Evolutionary conservation across 1,139 yeast species (phyloP).

Genomic region (Pichia sp.): DNA sequence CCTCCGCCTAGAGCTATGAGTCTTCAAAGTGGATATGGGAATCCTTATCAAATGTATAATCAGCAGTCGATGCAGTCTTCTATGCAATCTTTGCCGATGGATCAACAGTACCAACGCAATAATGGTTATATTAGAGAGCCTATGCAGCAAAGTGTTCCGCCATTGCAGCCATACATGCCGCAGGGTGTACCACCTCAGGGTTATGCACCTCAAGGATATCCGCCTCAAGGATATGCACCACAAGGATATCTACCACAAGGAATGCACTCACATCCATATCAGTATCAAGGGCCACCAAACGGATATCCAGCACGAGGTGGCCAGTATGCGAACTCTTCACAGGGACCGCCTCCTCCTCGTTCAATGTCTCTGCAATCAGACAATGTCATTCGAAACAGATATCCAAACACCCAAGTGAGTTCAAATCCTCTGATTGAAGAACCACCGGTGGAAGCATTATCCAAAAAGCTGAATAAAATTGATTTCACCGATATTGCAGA

Average conservation of each 20-base stretch:
- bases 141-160: too few species aligned
- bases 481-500: background rate
- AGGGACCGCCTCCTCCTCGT: slow-evolving; percentile 15
- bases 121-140: too few species aligned
- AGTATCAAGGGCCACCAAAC: too few species aligned
- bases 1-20: slow-evolving; percentile 51
- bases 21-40: slow-evolving; percentile 28
- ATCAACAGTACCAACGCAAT: too few species aligned
- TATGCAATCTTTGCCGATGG: too few species aligned
- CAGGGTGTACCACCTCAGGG: too few species aligned
- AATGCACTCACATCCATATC: too few species aligned
- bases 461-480: background rate
- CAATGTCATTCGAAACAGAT: background rate
- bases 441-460: background rate
- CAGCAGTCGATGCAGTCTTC: too few species aligned
- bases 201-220: too few species aligned
- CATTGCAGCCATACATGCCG: too few species aligned
- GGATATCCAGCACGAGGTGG: background rate
- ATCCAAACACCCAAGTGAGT: background rate
- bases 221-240: too few species aligned
- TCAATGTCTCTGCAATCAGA: slow-evolving; percentile 22
- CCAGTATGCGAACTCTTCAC: slow-evolving; percentile 1
- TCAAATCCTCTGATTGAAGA: background rate
- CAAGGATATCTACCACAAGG: too few species aligned
- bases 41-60: background rate